Conservation (phyloP, 1,139 yeast genomes). For the Taphrina deformans region DNA sequence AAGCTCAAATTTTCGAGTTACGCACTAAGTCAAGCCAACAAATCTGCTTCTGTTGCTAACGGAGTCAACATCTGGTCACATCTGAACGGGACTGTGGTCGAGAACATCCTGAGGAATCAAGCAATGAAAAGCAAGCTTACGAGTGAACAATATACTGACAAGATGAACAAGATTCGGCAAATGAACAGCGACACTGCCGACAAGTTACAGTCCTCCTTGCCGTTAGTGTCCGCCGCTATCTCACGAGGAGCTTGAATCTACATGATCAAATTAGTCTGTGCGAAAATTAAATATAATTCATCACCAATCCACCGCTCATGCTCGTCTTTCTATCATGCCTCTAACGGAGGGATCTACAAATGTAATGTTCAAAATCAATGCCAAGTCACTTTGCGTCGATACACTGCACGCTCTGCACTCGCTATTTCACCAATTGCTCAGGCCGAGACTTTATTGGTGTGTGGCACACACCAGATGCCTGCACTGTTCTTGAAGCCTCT, state of each 20-base stretch:
- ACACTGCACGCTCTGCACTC: neutral
- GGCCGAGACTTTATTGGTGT: neutral
- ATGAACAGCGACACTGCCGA: neutral
- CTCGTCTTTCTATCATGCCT: neutral
- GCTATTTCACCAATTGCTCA: too few relatives aligned
- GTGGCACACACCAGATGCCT: conserved; percentile 11
- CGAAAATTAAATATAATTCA: neutral
- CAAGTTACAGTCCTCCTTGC: neutral
- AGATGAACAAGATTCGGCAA: neutral
- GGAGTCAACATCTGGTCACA: conserved; percentile 11
- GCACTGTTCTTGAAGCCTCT: conserved; percentile 7
- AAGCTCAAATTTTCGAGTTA: conserved; percentile 9
- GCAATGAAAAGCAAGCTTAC: neutral
- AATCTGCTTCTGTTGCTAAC: neutral
- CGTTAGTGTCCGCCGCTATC: neutral
- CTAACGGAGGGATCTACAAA: too few relatives aligned
- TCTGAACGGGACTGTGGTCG: neutral
- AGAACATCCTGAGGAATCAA: neutral
- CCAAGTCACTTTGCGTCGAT: too few relatives aligned
- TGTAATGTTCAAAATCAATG: too few relatives aligned
- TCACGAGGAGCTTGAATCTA: neutral
- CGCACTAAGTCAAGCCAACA: conserved; percentile 11
- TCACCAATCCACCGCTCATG: neutral
- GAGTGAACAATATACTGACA: neutral
- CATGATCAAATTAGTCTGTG: too few relatives aligned